phyloP scores from a whole-genome alignment of 345 rosid genomes.

The Erysimum cheiranthoides region DNA sequence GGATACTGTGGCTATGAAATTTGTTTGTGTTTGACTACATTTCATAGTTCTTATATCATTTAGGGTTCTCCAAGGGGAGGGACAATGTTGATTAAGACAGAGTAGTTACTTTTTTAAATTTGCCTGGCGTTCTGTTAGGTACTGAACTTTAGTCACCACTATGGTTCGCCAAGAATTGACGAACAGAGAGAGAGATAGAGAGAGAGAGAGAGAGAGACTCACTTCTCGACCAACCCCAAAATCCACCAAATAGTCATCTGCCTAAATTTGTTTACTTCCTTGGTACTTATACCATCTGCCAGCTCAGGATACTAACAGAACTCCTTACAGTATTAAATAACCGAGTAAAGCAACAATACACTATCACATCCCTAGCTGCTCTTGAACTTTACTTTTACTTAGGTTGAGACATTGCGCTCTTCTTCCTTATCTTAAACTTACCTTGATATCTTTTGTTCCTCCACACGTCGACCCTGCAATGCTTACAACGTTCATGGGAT shows the following conservation, averaged over 20 bases:
- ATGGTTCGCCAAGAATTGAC: not conserved
- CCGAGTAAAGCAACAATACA: slow-evolving; percentile 5
- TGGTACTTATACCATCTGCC: slow-evolving; percentile 1
- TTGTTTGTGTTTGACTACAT: not conserved
- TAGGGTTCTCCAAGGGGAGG: not conserved
- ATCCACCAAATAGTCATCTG: not conserved
- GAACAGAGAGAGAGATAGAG: not conserved
- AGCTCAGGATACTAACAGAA: slow-evolving; percentile 13
- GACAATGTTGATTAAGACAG: not conserved
- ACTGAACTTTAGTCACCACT: not conserved
- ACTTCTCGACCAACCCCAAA: not conserved
- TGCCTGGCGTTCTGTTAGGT: not conserved
- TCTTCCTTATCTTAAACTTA: not conserved
- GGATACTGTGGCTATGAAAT: not conserved
- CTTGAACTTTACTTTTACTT: not conserved
- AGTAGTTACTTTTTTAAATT: not conserved
- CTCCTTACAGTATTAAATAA: not conserved
- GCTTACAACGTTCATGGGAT: not conserved
- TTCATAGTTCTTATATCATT: not conserved
- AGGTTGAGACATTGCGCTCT: slow-evolving; percentile 9
- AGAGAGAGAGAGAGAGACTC: not conserved
- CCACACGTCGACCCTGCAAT: not conserved
- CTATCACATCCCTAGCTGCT: not conserved
- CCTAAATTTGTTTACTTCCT: not conserved
- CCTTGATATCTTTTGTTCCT: not conserved